These are phyloP conservation scores for Arthrobotrys iridis DNA, from an alignment of 2,329 filamentous ascomycete species.

Conservation along the genomic window DNA sequence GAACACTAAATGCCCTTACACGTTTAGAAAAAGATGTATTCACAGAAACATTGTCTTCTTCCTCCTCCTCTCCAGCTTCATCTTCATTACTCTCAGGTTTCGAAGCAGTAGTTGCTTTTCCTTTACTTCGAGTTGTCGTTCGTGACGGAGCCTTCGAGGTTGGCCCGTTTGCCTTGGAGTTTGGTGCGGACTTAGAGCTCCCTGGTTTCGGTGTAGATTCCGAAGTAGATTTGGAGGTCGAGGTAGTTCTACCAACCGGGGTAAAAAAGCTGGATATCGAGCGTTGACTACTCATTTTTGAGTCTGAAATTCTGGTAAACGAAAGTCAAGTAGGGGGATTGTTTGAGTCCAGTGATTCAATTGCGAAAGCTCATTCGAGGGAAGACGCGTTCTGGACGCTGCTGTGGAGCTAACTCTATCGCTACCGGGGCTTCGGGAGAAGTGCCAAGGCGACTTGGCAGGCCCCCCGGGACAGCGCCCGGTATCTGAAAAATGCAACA, in stretches of 20 bases:
- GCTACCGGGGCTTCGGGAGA: conserved; percentile 22
- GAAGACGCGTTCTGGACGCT: conserved; percentile 47
- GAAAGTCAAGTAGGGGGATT: not conserved
- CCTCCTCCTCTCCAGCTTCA: conserved; percentile 22
- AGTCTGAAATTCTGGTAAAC: not conserved
- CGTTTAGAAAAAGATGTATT: conserved; percentile 36
- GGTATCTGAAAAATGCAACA: conserved; percentile 14
- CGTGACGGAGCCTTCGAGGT: not conserved
- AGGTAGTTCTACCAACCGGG: conserved; percentile 17
- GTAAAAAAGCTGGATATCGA: conserved; percentile 51
- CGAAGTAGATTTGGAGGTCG: conserved; percentile 16
- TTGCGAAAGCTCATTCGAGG: not conserved
- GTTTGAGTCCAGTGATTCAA: not conserved
- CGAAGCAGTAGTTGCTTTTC: conserved; percentile 4
- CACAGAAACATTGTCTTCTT: not conserved
- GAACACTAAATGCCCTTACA: conserved; percentile 44
- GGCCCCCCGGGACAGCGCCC: not conserved
- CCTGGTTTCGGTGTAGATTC: conserved; percentile 1
- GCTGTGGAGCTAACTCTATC: conserved; percentile 12
- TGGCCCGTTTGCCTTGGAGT: conserved; percentile 15
- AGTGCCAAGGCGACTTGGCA: not conserved
- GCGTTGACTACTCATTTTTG: conserved; percentile 41
- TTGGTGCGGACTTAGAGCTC: conserved; percentile 25
- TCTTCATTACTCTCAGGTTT: conserved; percentile 6
- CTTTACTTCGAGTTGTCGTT: conserved; percentile 11